Percentiles rank a stretch among this genome's conserved stretches.
Conservation (phyloP, 2,329 filamentous ascomycete species). For the Ambrosiella beaveri region DNA sequence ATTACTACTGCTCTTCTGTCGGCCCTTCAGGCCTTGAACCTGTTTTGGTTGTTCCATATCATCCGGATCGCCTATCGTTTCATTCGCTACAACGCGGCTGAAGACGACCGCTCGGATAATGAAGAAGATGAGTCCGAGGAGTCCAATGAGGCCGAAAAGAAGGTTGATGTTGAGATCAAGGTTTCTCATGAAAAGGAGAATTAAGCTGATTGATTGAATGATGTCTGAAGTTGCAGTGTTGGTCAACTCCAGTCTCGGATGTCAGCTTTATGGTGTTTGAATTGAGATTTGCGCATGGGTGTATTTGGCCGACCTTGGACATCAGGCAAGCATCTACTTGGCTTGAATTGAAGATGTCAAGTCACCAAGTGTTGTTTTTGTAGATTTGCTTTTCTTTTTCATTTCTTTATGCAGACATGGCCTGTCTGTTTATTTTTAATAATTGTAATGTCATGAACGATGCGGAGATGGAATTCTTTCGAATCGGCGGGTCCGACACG, state of each 20-base stretch:
- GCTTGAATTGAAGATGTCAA: no score
- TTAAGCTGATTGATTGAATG: not conserved
- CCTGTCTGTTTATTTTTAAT: not conserved
- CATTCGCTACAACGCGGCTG: slow-evolving; percentile 39
- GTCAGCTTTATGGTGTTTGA: no score
- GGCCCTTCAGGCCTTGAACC: slow-evolving; percentile 54
- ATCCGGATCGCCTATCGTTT: slow-evolving; percentile 58
- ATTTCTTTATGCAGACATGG: not conserved
- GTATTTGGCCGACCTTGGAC: no score
- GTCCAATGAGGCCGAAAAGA: slow-evolving; percentile 23
- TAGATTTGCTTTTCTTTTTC: not conserved
- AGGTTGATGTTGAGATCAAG: slow-evolving; percentile 13
- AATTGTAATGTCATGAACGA: not conserved
- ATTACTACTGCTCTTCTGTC: slow-evolving; percentile 50
- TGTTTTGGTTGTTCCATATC: slow-evolving; percentile 72
- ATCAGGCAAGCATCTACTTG: no score
- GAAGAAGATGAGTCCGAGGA: slow-evolving; percentile 40
- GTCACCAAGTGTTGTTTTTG: not conserved
- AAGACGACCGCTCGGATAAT: slow-evolving; percentile 55
- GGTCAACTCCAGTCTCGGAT: no score
- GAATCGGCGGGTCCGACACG: not conserved
- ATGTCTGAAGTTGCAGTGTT: no score
- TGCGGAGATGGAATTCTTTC: not conserved
- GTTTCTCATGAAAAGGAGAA: not conserved
- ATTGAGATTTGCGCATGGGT: no score